Base-by-base conservation (phyloP, 148 eudicot species). In the Rhododendron williamsianum region DNA sequence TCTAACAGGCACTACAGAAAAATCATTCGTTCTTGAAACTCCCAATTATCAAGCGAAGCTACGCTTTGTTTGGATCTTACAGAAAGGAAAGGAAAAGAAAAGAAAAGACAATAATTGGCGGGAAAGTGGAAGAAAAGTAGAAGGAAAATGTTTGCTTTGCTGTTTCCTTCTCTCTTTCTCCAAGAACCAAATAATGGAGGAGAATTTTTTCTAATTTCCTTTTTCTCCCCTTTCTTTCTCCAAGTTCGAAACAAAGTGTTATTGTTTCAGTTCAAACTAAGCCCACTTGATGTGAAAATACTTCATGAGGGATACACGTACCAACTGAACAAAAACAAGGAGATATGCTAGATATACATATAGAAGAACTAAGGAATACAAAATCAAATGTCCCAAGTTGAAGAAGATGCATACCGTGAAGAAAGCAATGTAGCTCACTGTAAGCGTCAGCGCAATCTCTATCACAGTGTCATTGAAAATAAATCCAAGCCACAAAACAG, bases 381-480 rank as follows among this genome's bases (percentile, higher is more conserved):
- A 35, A 73, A 63, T 21, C 81, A 60, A 60, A 13, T 41, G 49
- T 67, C 25, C 27, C 82, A 76, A 69, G 85, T 52, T 69, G 85
- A 67, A 85, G 84, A 87, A 87, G 88, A 10, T 82, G 84, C 98
- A 86, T 94, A 97, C 99, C 23, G 99, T 90, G 91, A 88, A 97
- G 90, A 86, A 97, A 80, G 99, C 99, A 89, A 94, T 80, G 88
- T 97, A 97, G 98, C 98, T 97, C 88, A 97, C 95, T 19, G 99
- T 92, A 90, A 97, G 90, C 33, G 99, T 97, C 91, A 97, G 87
- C 3, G 98, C 74, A 86, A 97, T 97, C 88, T 97, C 99, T 84
- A 97, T 97, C 54, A 94, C 94, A 41, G 98, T 94, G 90, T 97
- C 99, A 89, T 92, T 97, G 91, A 97, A 97, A 79, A 97, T 94